Conservation (phyloP, 495 filamentous ascomycete species). For the Xylaria castorea region DNA sequence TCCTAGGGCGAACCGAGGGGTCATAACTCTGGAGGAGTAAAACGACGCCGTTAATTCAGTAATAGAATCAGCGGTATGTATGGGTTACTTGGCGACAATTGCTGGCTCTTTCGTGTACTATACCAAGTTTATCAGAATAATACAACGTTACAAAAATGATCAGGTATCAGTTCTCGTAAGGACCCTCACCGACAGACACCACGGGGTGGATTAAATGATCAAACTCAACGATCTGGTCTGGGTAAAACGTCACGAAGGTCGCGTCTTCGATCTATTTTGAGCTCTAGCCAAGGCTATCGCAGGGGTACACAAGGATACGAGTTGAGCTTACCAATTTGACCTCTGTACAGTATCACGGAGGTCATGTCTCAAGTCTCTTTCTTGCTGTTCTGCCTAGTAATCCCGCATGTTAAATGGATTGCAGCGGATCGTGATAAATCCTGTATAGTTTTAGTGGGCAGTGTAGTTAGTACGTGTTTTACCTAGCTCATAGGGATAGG, state of each 20-base stretch:
- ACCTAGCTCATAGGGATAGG: not conserved
- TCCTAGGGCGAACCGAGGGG: too few species aligned
- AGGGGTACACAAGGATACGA: not conserved
- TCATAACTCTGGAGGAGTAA: too few species aligned
- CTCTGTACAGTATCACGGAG: too few species aligned
- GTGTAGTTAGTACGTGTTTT: not conserved
- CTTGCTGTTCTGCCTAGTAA: not conserved
- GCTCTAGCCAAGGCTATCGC: not conserved
- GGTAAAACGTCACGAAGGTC: not conserved
- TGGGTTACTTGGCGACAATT: not conserved
- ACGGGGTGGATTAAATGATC: not conserved
- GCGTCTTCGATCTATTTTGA: not conserved
- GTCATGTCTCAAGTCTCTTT: too few species aligned
- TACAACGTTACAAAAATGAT: not conserved
- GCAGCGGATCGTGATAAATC: not conserved
- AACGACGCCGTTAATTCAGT: too few species aligned
- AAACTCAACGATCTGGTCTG: not conserved
- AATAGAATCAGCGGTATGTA: too few species aligned
- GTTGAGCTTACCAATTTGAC: not conserved
- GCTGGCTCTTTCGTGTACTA: not conserved
- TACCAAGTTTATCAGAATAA: not conserved
- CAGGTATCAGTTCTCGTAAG: not conserved
- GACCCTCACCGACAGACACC: not conserved
- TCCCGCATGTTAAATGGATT: not conserved
- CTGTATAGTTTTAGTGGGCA: not conserved